Base-by-base conservation (phyloP, 2,329 filamentous ascomycete species). In the Aspergillus sp. region DNA sequence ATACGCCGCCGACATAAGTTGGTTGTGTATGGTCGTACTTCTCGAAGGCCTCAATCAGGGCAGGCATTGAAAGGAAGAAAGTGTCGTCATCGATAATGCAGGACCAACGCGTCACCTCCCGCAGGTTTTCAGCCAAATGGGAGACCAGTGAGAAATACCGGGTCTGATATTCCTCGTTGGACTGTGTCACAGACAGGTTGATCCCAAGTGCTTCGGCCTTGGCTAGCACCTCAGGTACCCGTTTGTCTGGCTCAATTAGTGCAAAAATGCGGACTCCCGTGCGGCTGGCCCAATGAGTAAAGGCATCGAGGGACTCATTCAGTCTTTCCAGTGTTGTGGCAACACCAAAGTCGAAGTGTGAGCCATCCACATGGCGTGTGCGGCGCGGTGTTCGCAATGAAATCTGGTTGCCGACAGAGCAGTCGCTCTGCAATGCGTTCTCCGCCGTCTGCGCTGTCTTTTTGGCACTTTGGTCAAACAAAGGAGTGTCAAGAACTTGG, bases 81-180 rank as follows among this genome's bases (percentile, higher is more conserved):
- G 85, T 87, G 64, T 87, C 85, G 64, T 87, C 85, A 65, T 87
- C 84, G 39, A 87, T 78, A 49, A 87, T 75, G 46, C 79, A 80
- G 14, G 80, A 77, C 84, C 85, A 87, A 33, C 75, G 73, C 0
- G 83, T 84, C 14, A 75, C 64, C 0, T 77, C 69, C 9, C 72
- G 77, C 33, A 75, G 68, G 50, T 79, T 73, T 23, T 75, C 67
- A 23, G 83, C 70, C 59, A 86, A 76, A 39, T 82, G 75, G 27
- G 78, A 73, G 8, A 86, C 69, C 12, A 86, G 76, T 12, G 82
- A 77, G 66, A 86, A 86, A 66, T 86, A 84, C 40, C 84, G 82
- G 59, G 84, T 67, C 41, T 75, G 68, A 55, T 76, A 77, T 57
- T 75, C 68, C 39, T 74, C 71, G 2, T 68, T 62, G 6, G 70